Evolutionary conservation across 768 basidiomycete genomes (phyloP), one percentile per base, ranked within the genome.

Genomic region (Russula sp.): DNA sequence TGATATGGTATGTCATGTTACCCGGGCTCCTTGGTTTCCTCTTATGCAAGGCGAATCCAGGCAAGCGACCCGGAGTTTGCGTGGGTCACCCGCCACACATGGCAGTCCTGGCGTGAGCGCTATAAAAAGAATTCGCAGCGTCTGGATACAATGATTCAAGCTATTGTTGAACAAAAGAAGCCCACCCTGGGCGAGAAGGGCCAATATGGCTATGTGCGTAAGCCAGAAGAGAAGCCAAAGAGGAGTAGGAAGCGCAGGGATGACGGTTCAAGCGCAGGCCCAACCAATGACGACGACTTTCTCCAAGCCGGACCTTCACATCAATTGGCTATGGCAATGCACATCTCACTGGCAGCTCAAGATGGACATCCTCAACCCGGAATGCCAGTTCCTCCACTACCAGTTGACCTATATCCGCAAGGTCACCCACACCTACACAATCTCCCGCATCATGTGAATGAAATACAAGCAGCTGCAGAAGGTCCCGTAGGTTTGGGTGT

Each of bases 91-190:
- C 84, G 89, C 16, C 90, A 93, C 70, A 90, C 89, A 2, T 93
- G 90, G 90, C 88, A 91, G 66, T 93, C 90, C 16, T 93, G 90
- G 90, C 82, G 90, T 32, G 90, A 93, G 69, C 79, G 90, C 34
- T 93, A 93, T 75, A 91, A 92, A 76, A 92, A 92, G 73, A 87
- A 93, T 63, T 76, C 87, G 0, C 69, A 74, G 7, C 83, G 88
- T 10, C 78, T 92, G 41, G 88, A 92, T 68, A 69, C 69, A 11
- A 73, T 81, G 57, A 91, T 93, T 56, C 72, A 82, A 1, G 75
- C 75, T 5, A 83, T 90, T 13, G 88, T 92, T 1, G 84, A 83
- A 32, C 78, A 84, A 70, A 88, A 83, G 69, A 86, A 84, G 66
- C 85, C 87, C 2, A 72, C 72, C 1, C 81, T 78, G 9, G 88